phyloP scores from a whole-genome alignment of 1,139 yeast genomes.

The Komagataea norvegica region DNA sequence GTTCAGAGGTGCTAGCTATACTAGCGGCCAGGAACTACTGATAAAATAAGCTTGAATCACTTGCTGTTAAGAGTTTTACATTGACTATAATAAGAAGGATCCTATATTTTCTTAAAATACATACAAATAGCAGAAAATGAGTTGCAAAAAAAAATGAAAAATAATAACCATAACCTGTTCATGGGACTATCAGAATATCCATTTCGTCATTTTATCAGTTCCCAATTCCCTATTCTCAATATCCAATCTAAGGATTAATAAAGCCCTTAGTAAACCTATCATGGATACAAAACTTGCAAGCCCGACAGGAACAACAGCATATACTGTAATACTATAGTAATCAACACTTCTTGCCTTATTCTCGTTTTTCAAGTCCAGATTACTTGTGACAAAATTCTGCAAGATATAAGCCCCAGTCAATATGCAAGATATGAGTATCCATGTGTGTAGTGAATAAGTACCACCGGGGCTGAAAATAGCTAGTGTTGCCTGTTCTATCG shows the following conservation, averaged over 20 bases:
- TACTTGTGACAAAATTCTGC: conserved; percentile 87
- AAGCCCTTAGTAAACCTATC: conserved; percentile 72
- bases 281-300: conserved; percentile 89
- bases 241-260: conserved; percentile 71
- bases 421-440: conserved; percentile 86
- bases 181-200: conserved; percentile 1
- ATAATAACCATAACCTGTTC: too few relatives aligned
- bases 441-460: conserved; percentile 73
- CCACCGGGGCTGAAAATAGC: conserved; percentile 52
- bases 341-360: conserved; percentile 55
- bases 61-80: too few relatives aligned
- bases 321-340: conserved; percentile 81
- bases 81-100: too few relatives aligned
- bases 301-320: conserved; percentile 97
- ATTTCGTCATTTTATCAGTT: conserved; percentile 6
- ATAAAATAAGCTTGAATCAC: too few relatives aligned
- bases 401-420: conserved; percentile 78
- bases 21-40: too few relatives aligned
- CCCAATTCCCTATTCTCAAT: conserved; percentile 38
- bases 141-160: too few relatives aligned
- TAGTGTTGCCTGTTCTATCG: conserved; percentile 64
- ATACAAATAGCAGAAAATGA: too few relatives aligned
- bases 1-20: not conserved
- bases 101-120: too few relatives aligned
- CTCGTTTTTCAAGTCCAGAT: conserved; percentile 54